A percentile compares a stretch with the other conserved stretches of the same genome.
Evolutionary conservation across 2,329 filamentous ascomycete species (phyloP).

Genomic region (Anthostomella pinea): DNA sequence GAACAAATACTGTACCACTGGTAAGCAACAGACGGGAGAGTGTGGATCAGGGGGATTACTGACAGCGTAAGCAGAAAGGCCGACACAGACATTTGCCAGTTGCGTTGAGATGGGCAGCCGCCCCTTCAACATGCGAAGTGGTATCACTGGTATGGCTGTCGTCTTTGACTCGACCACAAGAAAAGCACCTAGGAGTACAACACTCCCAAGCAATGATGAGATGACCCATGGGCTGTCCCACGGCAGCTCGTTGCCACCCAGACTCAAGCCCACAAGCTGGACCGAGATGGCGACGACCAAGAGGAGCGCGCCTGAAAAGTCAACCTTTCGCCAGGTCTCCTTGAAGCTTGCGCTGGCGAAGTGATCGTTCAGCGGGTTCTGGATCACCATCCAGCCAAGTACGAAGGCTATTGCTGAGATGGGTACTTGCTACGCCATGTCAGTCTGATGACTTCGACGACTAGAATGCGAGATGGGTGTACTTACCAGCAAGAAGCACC

Average conservation of each 20-base stretch:
- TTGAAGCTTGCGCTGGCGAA: constrained; percentile 28
- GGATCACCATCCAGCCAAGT: constrained; percentile 51
- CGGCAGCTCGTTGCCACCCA: constrained; percentile 54
- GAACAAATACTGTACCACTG: constrained; percentile 54
- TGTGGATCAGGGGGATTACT: constrained; percentile 24
- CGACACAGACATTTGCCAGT: constrained; percentile 57
- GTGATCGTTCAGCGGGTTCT: constrained; percentile 39
- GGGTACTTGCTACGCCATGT: constrained; percentile 47
- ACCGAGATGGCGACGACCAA: constrained; percentile 57
- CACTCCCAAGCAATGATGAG: constrained; percentile 40
- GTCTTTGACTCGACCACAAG: constrained; percentile 47
- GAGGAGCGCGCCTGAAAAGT: constrained; percentile 55
- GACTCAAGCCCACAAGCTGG: constrained; percentile 53
- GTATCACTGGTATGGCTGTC: constrained; percentile 52
- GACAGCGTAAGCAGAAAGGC: constrained; percentile 61
- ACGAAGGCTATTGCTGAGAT: constrained; percentile 53
- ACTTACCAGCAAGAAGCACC: constrained; percentile 54
- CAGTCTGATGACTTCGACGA: no score
- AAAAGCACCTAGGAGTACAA: constrained; percentile 43
- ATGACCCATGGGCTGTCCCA: constrained; percentile 51
- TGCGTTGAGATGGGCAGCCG: constrained; percentile 53
- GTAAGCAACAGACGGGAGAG: no score
- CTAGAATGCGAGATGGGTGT: neutral
- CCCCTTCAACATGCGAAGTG: constrained; percentile 55
- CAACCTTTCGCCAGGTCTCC: constrained; percentile 52